These are phyloP conservation scores for Dactylis glomerata DNA, from an alignment of 176 grass and related monocot species.

Conservation along the genomic window DNA sequence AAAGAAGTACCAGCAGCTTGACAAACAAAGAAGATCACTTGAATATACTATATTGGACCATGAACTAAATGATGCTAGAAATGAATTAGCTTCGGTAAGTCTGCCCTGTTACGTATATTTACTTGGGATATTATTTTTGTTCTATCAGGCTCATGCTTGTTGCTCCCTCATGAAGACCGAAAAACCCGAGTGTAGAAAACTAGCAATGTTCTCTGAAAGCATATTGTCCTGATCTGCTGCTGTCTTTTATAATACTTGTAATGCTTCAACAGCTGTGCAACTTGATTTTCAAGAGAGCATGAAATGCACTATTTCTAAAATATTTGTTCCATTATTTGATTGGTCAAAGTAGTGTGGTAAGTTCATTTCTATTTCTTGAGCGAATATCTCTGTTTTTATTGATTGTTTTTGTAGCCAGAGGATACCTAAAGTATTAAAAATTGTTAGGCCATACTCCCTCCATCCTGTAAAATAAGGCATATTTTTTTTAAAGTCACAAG, in stretches of 20 bases:
- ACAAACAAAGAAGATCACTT: conserved; percentile 91
- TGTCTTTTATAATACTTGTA: background rate
- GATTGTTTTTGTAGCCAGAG: background rate
- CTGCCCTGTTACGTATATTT: background rate
- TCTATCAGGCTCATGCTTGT: background rate
- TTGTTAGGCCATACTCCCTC: no score
- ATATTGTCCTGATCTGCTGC: background rate
- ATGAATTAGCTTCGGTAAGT: conserved; percentile 68
- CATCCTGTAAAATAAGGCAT: no score
- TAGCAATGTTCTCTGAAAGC: background rate
- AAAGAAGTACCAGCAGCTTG: conserved; percentile 90
- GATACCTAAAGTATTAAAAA: background rate
- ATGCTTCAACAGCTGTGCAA: background rate
- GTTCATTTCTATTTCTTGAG: conserved; percentile 8
- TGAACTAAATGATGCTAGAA: conserved; percentile 88
- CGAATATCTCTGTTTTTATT: conserved; percentile 14
- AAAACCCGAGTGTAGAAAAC: background rate
- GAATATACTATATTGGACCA: conserved; percentile 95
- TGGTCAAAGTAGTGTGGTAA: background rate
- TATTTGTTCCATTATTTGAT: background rate
- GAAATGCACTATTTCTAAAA: background rate
- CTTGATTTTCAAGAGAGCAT: background rate
- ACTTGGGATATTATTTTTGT: background rate
- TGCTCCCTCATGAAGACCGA: background rate
- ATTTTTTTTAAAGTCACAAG: no score